Base-by-base conservation (phyloP, 495 filamentous ascomycete genomes). In the Xylaria sp. region DNA sequence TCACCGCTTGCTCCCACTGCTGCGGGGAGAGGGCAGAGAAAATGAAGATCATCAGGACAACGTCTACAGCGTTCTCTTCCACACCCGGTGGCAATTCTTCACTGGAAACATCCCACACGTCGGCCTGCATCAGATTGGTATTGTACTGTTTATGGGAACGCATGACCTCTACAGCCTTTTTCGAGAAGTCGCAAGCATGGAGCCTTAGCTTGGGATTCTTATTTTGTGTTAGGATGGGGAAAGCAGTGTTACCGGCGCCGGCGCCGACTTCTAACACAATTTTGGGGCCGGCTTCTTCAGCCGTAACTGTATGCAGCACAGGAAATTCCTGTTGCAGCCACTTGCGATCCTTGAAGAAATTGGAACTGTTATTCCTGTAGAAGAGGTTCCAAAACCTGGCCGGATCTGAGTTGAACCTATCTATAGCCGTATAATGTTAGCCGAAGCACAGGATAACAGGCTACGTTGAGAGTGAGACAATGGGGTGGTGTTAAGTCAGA, bases 301-400 rank as follows among this genome's bases (percentile, higher is more conserved):
- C 82, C 5, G 92, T 93, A 40, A 95, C 85, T 41, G 90, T 84
- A 0, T 85, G 87, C 17, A 99, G 83, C 3, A 97, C 83, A 0
- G 96, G 96, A 71, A 98, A 99, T 80, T 99, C 96, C 79, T 98
- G 94, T 52, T 89, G 89, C 44, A 99, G 82, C 96, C 96, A 99
- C 79, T 98, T 98, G 61, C 96, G 90, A 75, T 99, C 91, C 82
- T 99, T 98, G 90, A 99, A 99, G 84, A 99, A 99, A 78, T 98
- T 97, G 66, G 89, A 86, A 7, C 90, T 92, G 82, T 99, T 98
- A 81, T 97, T 95, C 79, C 92, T 91, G 83, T 99, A 99, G 83
- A 99, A 99, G 52, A 90, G 84, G 75, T 98, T 93, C 95, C 95
- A 98, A 92, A 93, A 98, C 80, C 93, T 97, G 12, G 91, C 93